Evolutionary conservation across 345 rosid genomes (phyloP).

Genomic region (Boechera retrofracta): DNA sequence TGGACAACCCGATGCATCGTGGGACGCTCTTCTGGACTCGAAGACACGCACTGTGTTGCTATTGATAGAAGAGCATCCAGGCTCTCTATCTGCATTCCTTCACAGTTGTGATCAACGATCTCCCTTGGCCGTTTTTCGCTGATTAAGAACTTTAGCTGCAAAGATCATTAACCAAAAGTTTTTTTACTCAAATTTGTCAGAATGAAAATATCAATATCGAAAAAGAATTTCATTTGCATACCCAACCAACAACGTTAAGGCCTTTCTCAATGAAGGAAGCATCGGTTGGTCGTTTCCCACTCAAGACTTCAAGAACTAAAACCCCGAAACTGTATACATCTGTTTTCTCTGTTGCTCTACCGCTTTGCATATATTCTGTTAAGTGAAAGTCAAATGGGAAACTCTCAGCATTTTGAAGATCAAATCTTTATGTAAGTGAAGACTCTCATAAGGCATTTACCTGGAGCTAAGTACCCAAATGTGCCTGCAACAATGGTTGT

Average conservation of each 20-base stretch:
- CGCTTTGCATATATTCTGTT: slow-evolving; percentile 98
- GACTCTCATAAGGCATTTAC: slow-evolving; percentile 43
- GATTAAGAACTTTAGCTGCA: slow-evolving; percentile 86
- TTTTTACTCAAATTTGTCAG: neutral
- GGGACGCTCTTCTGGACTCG: slow-evolving; percentile 86
- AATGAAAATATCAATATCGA: neutral
- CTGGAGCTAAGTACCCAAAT: slow-evolving; percentile 99
- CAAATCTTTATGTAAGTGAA: slow-evolving; percentile 8
- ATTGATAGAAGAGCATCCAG: slow-evolving; percentile 83
- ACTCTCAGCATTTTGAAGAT: neutral
- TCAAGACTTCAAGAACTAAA: slow-evolving; percentile 87
- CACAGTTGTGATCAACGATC: slow-evolving; percentile 73
- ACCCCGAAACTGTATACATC: slow-evolving; percentile 98
- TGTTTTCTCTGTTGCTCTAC: slow-evolving; percentile 98
- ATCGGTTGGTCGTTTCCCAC: slow-evolving; percentile 97
- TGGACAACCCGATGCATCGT: slow-evolving; percentile 98
- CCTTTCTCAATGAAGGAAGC: slow-evolving; percentile 98
- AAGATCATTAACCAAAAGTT: slow-evolving; percentile 13
- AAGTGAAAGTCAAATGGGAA: neutral
- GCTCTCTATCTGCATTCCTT: slow-evolving; percentile 75
- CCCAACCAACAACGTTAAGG: slow-evolving; percentile 98
- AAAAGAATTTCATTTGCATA: slow-evolving; percentile 44
- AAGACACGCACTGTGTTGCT: slow-evolving; percentile 81
- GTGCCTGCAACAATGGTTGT: slow-evolving; percentile 99
- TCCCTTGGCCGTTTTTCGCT: slow-evolving; percentile 74